These are phyloP conservation scores for Candida cerambycidarum DNA, from an alignment of 805 yeast species.

Conservation along the genomic window DNA sequence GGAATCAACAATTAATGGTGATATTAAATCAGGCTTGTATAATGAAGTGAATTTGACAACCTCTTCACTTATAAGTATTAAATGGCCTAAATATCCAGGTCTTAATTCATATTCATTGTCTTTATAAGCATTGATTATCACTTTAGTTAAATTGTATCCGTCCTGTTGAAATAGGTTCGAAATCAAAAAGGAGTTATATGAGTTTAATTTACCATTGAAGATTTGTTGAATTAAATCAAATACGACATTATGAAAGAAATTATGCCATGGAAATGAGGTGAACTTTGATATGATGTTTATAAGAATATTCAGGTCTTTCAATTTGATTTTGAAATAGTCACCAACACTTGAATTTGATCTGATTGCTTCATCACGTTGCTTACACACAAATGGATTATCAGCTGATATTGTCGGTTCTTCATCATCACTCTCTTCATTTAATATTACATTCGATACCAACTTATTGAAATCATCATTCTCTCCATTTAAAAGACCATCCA, in stretches of 20 bases:
- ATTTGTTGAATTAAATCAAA: constrained; percentile 96
- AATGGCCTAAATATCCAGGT: constrained; percentile 96
- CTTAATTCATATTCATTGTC: constrained; percentile 47
- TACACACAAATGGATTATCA: constrained; percentile 44
- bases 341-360: constrained; percentile 74
- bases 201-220: constrained; percentile 87
- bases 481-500: constrained; percentile 14
- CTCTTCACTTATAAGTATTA: constrained; percentile 91
- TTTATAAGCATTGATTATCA: constrained; percentile 27
- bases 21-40: constrained; percentile 58
- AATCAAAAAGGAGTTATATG: constrained; percentile 62
- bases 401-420: constrained; percentile 46
- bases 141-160: constrained; percentile 24
- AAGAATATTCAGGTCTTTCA: constrained; percentile 72
- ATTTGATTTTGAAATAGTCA: constrained; percentile 78
- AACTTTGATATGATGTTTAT: constrained; percentile 70
- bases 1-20: constrained; percentile 51
- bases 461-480: constrained; percentile 21
- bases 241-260: constrained; percentile 94
- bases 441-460: constrained; percentile 25
- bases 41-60: constrained; percentile 81
- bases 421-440: constrained; percentile 41
- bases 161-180: constrained; percentile 25
- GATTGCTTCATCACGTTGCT: constrained; percentile 30
- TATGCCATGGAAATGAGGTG: constrained; percentile 92